Conservation (phyloP, 495 filamentous ascomycete species). For the Hyaloscypha variabilis region DNA sequence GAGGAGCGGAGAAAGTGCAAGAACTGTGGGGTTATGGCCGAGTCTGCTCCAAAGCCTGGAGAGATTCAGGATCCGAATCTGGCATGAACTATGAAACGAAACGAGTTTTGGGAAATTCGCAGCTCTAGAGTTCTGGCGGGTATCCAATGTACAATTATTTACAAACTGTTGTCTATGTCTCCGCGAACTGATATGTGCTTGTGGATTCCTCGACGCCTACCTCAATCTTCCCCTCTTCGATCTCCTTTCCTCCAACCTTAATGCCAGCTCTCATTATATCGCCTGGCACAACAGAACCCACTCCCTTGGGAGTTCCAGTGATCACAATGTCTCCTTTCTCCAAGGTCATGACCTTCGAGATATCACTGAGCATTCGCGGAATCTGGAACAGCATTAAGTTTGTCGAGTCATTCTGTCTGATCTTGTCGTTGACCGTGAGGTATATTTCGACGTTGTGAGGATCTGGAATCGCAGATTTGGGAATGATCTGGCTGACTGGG, state of each 20-base stretch:
- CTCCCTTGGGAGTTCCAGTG: conserved; percentile 96
- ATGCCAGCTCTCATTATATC: conserved; percentile 90
- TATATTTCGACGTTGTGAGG: conserved; percentile 87
- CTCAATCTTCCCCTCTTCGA: conserved; percentile 85
- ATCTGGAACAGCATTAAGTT: conserved; percentile 90
- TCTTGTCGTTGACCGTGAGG: conserved; percentile 74
- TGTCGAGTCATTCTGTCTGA: conserved; percentile 82
- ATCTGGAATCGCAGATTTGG: conserved; percentile 76
- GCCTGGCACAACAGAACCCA: conserved; percentile 80
- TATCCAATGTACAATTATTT: conserved; percentile 23
- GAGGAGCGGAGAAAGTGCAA: conserved; percentile 75
- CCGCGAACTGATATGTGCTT: conserved; percentile 55
- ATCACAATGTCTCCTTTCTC: conserved; percentile 90
- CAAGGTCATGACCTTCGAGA: conserved; percentile 91
- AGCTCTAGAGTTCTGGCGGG: background rate
- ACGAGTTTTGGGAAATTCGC: background rate
- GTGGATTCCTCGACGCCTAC: conserved; percentile 74
- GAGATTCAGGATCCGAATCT: conserved; percentile 54
- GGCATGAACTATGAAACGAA: conserved; percentile 31
- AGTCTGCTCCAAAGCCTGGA: conserved; percentile 50
- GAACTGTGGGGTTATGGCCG: conserved; percentile 75
- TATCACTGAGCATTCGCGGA: conserved; percentile 84
- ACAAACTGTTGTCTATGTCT: conserved; percentile 51
- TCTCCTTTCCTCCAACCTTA: conserved; percentile 76
- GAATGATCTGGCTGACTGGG: conserved; percentile 77